Evolutionary conservation across 73 alveolate species (phyloP), one percentile per base, ranked within the genome.

Genomic region (Diophrys appendiculata): DNA sequence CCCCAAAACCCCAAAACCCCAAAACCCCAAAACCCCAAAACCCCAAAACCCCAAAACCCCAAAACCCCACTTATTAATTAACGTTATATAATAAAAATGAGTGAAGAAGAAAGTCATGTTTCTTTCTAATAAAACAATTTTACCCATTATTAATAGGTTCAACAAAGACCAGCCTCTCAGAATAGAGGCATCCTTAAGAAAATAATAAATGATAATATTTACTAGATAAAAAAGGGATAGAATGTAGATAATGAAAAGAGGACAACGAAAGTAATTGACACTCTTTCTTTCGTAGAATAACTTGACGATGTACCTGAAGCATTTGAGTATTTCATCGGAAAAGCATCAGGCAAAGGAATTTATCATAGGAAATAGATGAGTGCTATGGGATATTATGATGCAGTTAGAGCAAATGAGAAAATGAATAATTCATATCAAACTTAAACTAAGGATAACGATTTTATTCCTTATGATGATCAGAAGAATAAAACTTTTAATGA

Each of bases 381-480:
- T 43, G 60, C 60, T 43, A 43, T 43, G 60, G 60, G 60, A 18
- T 43, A 43, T 18, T 43, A 43, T 43, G 60, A 43, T 11, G 60
- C 60, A 43, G 60, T 43, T 43, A 43, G 60, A 43, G 60, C 60
- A 43, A 18, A 43, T 43, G 60, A 43, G n/a, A n/a, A n/a, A n/a
- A n/a, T n/a, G n/a, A n/a, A n/a, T n/a, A n/a, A n/a, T n/a, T n/a
- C n/a, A n/a, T n/a, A n/a, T n/a, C n/a, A n/a, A n/a, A n/a, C n/a
- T n/a, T n/a, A n/a, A n/a, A n/a, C n/a, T n/a, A n/a, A n/a, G n/a
- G n/a, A n/a, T n/a, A n/a, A n/a, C n/a, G n/a, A n/a, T 11, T 43
- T 43, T 43, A 18, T 43, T 43, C 60, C 60, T 43, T 43, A 43
- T 43, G 60, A 43, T 18, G 60, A 43, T 43, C 18, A 43, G 60